A percentile compares a stretch with the other conserved stretches of the same genome.
Evolutionary conservation across 495 filamentous ascomycete genomes (phyloP).

Genomic region (Penicillium soppii): DNA sequence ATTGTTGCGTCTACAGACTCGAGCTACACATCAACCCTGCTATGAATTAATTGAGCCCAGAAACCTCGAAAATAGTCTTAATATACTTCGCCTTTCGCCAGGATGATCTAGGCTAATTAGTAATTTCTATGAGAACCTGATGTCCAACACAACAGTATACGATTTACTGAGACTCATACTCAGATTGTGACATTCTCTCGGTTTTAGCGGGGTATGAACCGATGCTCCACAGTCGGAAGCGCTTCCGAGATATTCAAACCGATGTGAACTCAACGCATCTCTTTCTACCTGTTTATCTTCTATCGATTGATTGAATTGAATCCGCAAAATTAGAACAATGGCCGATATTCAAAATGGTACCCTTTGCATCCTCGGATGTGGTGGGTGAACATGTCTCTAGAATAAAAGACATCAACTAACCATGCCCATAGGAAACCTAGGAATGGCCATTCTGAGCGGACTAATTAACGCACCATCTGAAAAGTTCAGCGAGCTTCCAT

Average conservation of each 20-base stretch:
- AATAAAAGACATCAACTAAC: background rate
- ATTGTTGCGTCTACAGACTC: too few relatives aligned
- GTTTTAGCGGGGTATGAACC: background rate
- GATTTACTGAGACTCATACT: too few relatives aligned
- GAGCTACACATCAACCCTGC: too few relatives aligned
- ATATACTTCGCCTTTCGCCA: too few relatives aligned
- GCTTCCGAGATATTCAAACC: constrained; percentile 10
- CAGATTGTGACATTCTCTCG: background rate
- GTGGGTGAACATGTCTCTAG: constrained; percentile 15
- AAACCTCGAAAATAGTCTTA: too few relatives aligned
- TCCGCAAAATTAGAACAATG: constrained; percentile 3
- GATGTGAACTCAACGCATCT: background rate
- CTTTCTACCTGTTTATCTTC: background rate
- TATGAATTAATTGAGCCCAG: too few relatives aligned
- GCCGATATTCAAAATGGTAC: constrained; percentile 18
- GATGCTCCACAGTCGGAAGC: constrained; percentile 13
- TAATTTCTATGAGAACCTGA: too few relatives aligned
- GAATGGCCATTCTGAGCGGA: constrained; percentile 35
- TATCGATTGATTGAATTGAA: background rate
- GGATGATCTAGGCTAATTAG: too few relatives aligned
- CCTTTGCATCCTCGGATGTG: constrained; percentile 39
- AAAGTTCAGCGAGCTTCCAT: constrained; percentile 13
- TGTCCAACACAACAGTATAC: too few relatives aligned
- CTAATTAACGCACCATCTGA: constrained; percentile 17
- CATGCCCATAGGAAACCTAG: constrained; percentile 32